Conservation (phyloP, 805 yeast genomes). For the Saitoella complicata region DNA sequence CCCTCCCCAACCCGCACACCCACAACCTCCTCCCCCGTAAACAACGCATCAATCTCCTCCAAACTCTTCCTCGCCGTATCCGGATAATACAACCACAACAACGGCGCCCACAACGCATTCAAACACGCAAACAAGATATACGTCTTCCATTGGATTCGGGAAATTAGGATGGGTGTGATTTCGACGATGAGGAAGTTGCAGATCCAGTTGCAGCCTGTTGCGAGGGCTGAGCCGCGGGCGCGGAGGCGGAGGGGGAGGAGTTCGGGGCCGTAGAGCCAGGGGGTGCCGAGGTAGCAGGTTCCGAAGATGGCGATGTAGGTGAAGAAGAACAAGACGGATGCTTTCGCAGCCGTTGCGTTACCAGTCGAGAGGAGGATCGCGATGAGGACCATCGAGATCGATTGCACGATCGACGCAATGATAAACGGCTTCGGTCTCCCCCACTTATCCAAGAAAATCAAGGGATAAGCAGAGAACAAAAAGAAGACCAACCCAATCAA, state of each 20-base stretch:
- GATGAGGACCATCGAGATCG: conserved; percentile 32
- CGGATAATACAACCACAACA: conserved; percentile 59
- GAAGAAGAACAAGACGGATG: conserved; percentile 50
- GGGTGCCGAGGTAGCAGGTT: conserved; percentile 37
- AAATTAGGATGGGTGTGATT: conserved; percentile 38
- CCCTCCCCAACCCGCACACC: too few species aligned
- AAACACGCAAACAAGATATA: conserved; percentile 53
- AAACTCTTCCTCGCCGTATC: conserved; percentile 78
- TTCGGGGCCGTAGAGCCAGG: conserved; percentile 55
- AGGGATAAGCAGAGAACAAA: conserved; percentile 20
- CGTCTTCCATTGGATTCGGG: conserved; percentile 27
- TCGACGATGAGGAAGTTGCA: conserved; percentile 50
- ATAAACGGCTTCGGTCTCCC: conserved; percentile 53
- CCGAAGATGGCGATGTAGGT: conserved; percentile 42
- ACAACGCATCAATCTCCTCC: conserved; percentile 42
- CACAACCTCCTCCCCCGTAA: conserved; percentile 11
- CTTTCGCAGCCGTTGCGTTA: conserved; percentile 27
- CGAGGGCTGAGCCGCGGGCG: conserved; percentile 36
- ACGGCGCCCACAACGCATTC: conserved; percentile 23
- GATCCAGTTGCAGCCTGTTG: conserved; percentile 43
- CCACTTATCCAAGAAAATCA: conserved; percentile 34
- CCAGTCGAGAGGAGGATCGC: conserved; percentile 25
- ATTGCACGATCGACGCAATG: conserved; percentile 48
- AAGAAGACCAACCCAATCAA: conserved; percentile 5
- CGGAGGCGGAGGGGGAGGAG: conserved; percentile 37